These are phyloP conservation scores for Botryobasidium botryosum DNA, from an alignment of 768 basidiomycete genomes.

Conservation along the genomic window DNA sequence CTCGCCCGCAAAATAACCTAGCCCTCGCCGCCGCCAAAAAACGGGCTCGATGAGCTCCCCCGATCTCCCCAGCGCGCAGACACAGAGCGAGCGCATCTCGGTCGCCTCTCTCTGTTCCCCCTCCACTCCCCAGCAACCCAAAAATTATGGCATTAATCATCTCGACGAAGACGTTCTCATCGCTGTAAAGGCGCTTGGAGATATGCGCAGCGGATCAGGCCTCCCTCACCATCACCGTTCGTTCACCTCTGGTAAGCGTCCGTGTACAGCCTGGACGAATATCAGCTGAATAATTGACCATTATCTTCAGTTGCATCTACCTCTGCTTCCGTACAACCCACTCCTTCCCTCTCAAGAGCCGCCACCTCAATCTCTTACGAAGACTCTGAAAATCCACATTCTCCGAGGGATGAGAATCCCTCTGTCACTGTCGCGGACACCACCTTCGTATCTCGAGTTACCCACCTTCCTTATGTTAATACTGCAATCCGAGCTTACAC, in stretches of 20 bases:
- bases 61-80: too few species aligned
- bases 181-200: conserved; percentile 57
- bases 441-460: conserved; percentile 38
- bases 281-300: background rate
- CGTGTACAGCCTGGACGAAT: background rate
- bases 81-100: too few species aligned
- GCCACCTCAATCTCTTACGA: conserved; percentile 12
- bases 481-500: conserved; percentile 61
- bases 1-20: too few species aligned
- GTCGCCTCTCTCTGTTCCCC: too few species aligned
- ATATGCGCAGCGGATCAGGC: conserved; percentile 38
- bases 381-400: conserved; percentile 9
- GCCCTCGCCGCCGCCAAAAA: too few species aligned
- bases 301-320: background rate
- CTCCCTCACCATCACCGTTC: conserved; percentile 13
- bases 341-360: conserved; percentile 12
- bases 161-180: conserved; percentile 63
- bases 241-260: background rate
- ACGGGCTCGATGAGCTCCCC: too few species aligned
- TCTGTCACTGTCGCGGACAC: conserved; percentile 7
- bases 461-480: conserved; percentile 53
- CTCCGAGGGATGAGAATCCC: background rate
- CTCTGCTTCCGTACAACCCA: conserved; percentile 4
- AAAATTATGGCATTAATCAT: too few species aligned
- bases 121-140: too few species aligned